These are phyloP conservation scores for Pontederia crassipes DNA, from an alignment of 176 grass and related monocot genomes.

Conservation along the genomic window DNA sequence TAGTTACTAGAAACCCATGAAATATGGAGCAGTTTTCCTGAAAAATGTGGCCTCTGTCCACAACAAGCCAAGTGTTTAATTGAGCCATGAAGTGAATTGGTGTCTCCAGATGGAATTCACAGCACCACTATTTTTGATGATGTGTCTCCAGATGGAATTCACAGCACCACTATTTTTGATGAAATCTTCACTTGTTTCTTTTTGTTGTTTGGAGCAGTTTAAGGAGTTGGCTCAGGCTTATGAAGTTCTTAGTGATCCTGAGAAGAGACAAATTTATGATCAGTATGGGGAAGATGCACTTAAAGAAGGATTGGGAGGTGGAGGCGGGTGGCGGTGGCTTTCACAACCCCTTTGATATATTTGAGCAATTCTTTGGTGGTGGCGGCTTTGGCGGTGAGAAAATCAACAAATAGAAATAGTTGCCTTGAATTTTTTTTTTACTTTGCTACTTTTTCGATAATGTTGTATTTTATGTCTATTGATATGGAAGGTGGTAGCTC, in stretches of 20 bases:
- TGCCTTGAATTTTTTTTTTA: background rate
- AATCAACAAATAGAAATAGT: background rate
- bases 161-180: too few relatives aligned
- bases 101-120: too few relatives aligned
- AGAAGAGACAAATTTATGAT: constrained; percentile 88
- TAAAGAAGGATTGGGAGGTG: constrained; percentile 92
- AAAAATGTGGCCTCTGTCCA: too few relatives aligned
- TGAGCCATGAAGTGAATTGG: too few relatives aligned
- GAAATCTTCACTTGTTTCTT: background rate
- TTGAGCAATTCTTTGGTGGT: constrained; percentile 76
- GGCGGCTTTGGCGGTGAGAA: constrained; percentile 50
- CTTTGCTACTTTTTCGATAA: background rate
- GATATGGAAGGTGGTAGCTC: constrained; percentile 51
- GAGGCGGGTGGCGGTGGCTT: constrained; percentile 26
- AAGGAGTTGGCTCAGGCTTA: constrained; percentile 95
- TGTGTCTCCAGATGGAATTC: background rate
- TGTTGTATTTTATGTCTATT: background rate
- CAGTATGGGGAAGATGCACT: constrained; percentile 94
- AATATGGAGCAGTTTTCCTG: too few relatives aligned
- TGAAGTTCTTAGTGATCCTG: constrained; percentile 84
- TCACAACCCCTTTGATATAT: constrained; percentile 83
- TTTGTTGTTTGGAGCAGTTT: constrained; percentile 38
- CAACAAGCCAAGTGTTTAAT: too few relatives aligned
- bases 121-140: too few relatives aligned
- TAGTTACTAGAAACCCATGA: too few relatives aligned